Evolutionary conservation across 208 protist genomes (phyloP).

Genomic region (Leishmania guyanensis): DNA sequence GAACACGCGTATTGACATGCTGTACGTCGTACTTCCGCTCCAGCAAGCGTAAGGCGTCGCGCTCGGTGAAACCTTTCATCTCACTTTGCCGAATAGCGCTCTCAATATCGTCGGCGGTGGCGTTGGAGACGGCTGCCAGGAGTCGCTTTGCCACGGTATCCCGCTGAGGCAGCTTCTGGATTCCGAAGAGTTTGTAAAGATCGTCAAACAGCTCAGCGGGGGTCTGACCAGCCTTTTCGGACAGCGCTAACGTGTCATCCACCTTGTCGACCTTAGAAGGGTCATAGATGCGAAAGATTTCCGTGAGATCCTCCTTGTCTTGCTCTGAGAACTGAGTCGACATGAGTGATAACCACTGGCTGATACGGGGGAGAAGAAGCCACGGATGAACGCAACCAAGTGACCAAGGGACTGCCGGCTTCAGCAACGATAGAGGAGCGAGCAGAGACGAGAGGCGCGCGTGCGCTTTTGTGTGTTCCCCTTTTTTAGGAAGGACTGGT

Average conservation of each 20-base stretch:
- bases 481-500: too few species aligned
- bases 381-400: slow-evolving; percentile 1
- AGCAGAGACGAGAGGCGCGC: background rate
- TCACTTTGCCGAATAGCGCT: slow-evolving; percentile 45
- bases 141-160: slow-evolving; percentile 31
- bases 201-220: slow-evolving; percentile 43
- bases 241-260: slow-evolving; percentile 23
- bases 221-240: slow-evolving; percentile 23
- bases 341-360: background rate
- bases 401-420: background rate
- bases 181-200: slow-evolving; percentile 40
- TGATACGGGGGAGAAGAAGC: background rate
- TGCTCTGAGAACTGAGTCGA: slow-evolving; percentile 26
- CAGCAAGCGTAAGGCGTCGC: slow-evolving; percentile 41
- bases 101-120: slow-evolving; percentile 41
- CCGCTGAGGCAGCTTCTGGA: slow-evolving; percentile 45
- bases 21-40: slow-evolving; percentile 25
- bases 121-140: slow-evolving; percentile 33
- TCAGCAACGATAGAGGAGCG: background rate
- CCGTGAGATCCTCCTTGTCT: slow-evolving; percentile 50
- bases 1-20: background rate
- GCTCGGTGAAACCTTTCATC: slow-evolving; percentile 43
- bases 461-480: background rate
- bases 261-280: slow-evolving; percentile 51
- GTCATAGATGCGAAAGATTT: slow-evolving; percentile 61